A percentile compares a stretch with the other conserved stretches of the same genome.
phyloP scores from a whole-genome alignment of 2,329 filamentous ascomycete species.

The Exophiala phaeomuriformis region DNA sequence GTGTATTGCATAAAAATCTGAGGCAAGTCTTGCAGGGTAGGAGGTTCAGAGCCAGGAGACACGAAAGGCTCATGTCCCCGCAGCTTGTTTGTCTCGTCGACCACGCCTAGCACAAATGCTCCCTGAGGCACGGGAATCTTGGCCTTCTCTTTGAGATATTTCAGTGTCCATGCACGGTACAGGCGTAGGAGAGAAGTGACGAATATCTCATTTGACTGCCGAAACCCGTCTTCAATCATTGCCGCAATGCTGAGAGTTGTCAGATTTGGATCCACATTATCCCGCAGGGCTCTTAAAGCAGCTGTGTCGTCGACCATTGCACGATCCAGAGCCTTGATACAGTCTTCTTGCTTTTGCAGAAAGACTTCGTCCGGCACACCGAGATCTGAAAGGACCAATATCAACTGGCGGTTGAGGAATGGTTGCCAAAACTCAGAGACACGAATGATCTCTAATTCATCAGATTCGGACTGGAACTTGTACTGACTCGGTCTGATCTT shows the following conservation, averaged over 20 bases:
- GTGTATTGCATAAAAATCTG: slow-evolving; percentile 86
- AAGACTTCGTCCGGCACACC: slow-evolving; percentile 65
- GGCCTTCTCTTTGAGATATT: slow-evolving; percentile 86
- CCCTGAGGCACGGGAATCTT: slow-evolving; percentile 74
- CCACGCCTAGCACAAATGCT: slow-evolving; percentile 78
- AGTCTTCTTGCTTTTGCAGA: slow-evolving; percentile 58
- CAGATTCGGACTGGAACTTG: slow-evolving; percentile 69
- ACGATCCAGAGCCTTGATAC: slow-evolving; percentile 60
- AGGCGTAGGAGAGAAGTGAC: slow-evolving; percentile 68
- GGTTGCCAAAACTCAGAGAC: slow-evolving; percentile 69
- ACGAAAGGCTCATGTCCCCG: slow-evolving; percentile 50
- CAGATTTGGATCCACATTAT: slow-evolving; percentile 77
- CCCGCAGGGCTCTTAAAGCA: slow-evolving; percentile 62
- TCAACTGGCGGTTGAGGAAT: slow-evolving; percentile 82
- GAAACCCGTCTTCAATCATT: slow-evolving; percentile 75
- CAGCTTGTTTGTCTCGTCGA: slow-evolving; percentile 74
- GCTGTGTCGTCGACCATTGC: slow-evolving; percentile 60
- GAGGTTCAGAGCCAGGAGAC: no score
- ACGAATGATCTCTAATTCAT: slow-evolving; percentile 76
- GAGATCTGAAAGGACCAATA: slow-evolving; percentile 71
- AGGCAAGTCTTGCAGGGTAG: slow-evolving; percentile 45
- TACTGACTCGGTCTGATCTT: slow-evolving; percentile 76
- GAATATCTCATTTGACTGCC: slow-evolving; percentile 68
- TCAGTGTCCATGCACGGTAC: slow-evolving; percentile 85
- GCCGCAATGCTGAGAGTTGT: slow-evolving; percentile 66